Base-by-base conservation (phyloP, 192 early-diverging fungal genomes). In the Spizellomyces sp. region DNA sequence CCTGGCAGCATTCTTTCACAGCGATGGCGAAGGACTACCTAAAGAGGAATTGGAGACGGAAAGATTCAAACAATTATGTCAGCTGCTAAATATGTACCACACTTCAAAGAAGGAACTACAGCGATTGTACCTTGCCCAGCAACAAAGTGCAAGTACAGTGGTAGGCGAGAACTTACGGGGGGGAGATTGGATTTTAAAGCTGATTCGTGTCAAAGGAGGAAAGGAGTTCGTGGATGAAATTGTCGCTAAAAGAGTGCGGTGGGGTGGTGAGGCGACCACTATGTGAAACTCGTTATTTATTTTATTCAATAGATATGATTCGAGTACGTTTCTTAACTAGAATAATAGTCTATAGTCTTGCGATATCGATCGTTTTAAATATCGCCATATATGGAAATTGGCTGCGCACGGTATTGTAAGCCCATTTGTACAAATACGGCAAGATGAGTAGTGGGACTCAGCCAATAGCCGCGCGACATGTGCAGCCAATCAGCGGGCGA, bases 21-120 rank as follows among this genome's bases (percentile, higher is more conserved):
- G 45, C 22, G 78, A 79, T 17, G 79, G 74, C 3, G 75, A 77
- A 22, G 79, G 79, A 15, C 60, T 76, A 12, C 48, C 64, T 42
- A 36, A 59, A 8, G 64, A 50, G 6, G 48, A 14, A 12, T 57
- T 80, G 1, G 46, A 75, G n/a, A 54, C 66, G 43, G 50, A 12
- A 14, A 9, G n/a, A 7, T 80, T 62, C 48, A 8, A 43, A 8
- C 59, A 70, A 7, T 45, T 70, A n/a, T 41, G 48, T 21, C 47
- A 10, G 7, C 59, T 75, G 2, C 21, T 77, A 14, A 50, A 77
- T 8, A 14, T 66, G 42, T 77, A 73, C 47, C 59, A 62, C 62
- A 3, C 54, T 22, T 14, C 74, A 10, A 70, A 66, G 56, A 52
- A 70, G 58, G 77, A 71, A 8, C 27, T 75, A 55, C 27, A 62